A percentile compares a stretch with the other conserved stretches of the same genome.
Conservation (phyloP, 1,284 basidiomycete species). For the Ustilago xerochloae region DNA sequence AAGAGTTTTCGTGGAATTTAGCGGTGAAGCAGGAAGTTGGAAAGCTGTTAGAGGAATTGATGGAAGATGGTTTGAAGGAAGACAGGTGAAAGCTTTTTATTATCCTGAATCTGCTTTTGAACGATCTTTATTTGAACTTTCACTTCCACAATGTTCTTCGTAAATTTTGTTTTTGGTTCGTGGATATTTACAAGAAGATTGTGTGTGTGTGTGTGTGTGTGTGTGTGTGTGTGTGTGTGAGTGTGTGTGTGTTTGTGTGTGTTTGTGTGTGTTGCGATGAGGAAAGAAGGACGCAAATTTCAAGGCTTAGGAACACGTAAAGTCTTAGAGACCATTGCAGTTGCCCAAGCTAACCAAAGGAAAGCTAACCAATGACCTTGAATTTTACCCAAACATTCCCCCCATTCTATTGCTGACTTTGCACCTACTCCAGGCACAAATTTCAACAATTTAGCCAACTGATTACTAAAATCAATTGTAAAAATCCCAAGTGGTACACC, state of each 20-base stretch:
- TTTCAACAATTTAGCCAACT: conserved; percentile 25
- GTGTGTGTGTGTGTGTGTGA: not conserved
- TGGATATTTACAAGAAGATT: too few relatives aligned
- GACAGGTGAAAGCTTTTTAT: conserved; percentile 20
- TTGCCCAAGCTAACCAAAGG: conserved; percentile 61
- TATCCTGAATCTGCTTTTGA: conserved; percentile 5
- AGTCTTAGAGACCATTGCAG: conserved; percentile 66
- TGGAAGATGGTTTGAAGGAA: conserved; percentile 41
- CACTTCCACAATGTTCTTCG: not conserved
- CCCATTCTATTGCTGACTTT: conserved; percentile 5
- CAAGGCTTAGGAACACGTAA: conserved; percentile 66
- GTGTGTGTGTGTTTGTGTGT: not conserved
- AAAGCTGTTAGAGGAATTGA: conserved; percentile 50
- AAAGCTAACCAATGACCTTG: conserved; percentile 60
- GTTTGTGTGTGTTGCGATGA: not conserved
- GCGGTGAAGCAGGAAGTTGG: conserved; percentile 55
- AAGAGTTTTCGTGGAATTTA: conserved; percentile 59
- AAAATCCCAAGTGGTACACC: conserved; percentile 59
- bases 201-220: too few relatives aligned
- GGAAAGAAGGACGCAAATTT: not conserved
- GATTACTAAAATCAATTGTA: conserved; percentile 40
- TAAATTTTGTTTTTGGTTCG: not conserved
- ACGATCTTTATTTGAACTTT: not conserved
- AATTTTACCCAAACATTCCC: conserved; percentile 28
- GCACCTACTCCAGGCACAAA: conserved; percentile 18